Conservation (phyloP, 1,139 yeast species). For the Debaryomyces psychrophilus region DNA sequence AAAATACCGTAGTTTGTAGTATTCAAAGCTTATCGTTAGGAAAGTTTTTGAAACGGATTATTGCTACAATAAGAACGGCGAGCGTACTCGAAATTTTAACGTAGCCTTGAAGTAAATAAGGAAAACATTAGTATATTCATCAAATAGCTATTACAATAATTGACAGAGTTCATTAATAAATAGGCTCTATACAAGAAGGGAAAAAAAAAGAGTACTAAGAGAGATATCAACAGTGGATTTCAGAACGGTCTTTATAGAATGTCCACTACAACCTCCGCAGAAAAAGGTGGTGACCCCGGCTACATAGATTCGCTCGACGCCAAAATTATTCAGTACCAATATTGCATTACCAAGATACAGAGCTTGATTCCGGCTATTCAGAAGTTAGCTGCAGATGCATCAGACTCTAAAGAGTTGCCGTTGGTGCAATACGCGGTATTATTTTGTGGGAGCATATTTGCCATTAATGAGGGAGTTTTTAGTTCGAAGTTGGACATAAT, state of each 20-base stretch:
- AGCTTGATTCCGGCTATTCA: constrained; percentile 24
- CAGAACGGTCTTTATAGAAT: not conserved
- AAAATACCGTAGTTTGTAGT: not conserved
- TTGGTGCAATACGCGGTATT: constrained; percentile 43
- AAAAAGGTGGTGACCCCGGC: constrained; percentile 2
- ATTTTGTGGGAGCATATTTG: constrained; percentile 48
- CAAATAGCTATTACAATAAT: not conserved
- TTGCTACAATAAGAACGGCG: not conserved
- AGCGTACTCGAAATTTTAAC: constrained; percentile 1
- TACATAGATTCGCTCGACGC: constrained; percentile 33
- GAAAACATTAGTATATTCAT: not conserved
- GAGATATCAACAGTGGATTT: not conserved
- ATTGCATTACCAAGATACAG: constrained; percentile 39
- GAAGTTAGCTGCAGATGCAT: constrained; percentile 12
- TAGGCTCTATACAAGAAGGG: not conserved
- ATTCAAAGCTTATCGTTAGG: not conserved
- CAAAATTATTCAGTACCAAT: constrained; percentile 44
- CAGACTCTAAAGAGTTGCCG: constrained; percentile 20
- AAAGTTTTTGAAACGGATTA: constrained; percentile 1
- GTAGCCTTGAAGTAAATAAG: not conserved
- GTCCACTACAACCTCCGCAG: constrained; percentile 3
- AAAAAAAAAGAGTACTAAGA: not conserved
- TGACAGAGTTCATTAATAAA: not conserved
- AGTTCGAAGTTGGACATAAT: constrained; percentile 46
- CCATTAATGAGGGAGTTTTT: constrained; percentile 52